These are phyloP conservation scores for Candida broadrunensis DNA, from an alignment of 805 yeast genomes.

Conservation along the genomic window DNA sequence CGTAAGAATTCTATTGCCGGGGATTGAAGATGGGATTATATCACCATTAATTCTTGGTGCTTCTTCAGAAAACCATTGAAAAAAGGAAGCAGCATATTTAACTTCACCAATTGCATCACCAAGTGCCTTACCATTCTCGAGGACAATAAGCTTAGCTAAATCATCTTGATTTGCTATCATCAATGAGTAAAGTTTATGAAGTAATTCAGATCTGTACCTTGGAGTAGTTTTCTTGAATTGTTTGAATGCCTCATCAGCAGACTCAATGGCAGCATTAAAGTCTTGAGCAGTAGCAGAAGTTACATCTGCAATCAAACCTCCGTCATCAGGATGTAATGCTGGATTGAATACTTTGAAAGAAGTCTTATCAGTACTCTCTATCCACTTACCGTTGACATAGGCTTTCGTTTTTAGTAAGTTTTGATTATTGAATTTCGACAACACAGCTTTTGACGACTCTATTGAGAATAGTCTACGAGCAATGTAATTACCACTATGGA, in stretches of 20 bases:
- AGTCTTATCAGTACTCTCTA: constrained; percentile 36
- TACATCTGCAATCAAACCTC: constrained; percentile 47
- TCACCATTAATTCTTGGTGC: constrained; percentile 75
- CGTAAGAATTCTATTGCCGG: constrained; percentile 51
- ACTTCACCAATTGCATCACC: constrained; percentile 75
- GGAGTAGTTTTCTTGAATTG: constrained; percentile 52
- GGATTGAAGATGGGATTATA: constrained; percentile 52
- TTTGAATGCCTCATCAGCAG: constrained; percentile 53
- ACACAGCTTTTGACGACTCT: constrained; percentile 1
- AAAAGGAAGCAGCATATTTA: constrained; percentile 65
- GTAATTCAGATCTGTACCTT: constrained; percentile 52
- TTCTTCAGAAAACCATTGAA: constrained; percentile 87
- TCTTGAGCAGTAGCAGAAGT: constrained; percentile 52
- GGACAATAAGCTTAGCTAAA: constrained; percentile 58
- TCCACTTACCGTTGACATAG: constrained; percentile 75
- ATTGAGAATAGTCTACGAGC: constrained; percentile 4
- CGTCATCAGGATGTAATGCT: constrained; percentile 46
- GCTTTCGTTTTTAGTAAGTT: constrained; percentile 59
- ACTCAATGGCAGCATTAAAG: constrained; percentile 50
- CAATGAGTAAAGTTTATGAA: constrained; percentile 50
- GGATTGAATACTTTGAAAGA: constrained; percentile 74
- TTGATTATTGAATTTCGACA: constrained; percentile 36
- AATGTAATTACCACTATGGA: no score
- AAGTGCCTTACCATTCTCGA: constrained; percentile 74
- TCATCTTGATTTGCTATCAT: constrained; percentile 60